Evolutionary conservation across 176 grass and related monocot genomes (phyloP), one percentile per base, ranked within the genome.

Genomic region (Eleusine coracana): DNA sequence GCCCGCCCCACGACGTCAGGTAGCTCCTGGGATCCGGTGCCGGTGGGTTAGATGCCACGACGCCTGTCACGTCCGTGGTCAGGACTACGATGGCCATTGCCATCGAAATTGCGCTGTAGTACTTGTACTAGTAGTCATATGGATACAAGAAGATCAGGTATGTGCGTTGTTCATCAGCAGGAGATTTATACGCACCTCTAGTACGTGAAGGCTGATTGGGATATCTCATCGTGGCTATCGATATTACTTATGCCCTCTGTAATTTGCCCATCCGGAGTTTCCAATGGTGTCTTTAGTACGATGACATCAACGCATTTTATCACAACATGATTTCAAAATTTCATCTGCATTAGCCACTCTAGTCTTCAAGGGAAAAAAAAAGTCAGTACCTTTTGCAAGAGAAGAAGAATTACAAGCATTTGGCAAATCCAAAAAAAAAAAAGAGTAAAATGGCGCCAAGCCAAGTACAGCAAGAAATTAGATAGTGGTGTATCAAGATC

Each of bases 1-100:
- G 83, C 3, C 83, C 75, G 20, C 56, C 67, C 83, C 75, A 85
- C 29, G 55, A 78, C 3, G 83, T 71, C 54, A 85, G 67, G 75
- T 78, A 85, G 66, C 75, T 85, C 75, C 83, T 65, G 0, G 68
- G 76, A 2, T 48, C n/a, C n/a, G n/a, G n/a, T n/a, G n/a, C 76
- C 11, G 76, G 15, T 58, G 28, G 50, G 15, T 40, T 29, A 14
- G 31, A 25, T 15, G 74, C 64, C 4, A 5, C 61, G 20, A 55
- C 61, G 41, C 39, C 73, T 5, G 27, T 4, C 14, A 23, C 10
- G 56, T 55, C 67, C 83, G 66, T 15, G 28, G 66, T 52, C 75
- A 80, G 14, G 59, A 74, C 0, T 55, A 27, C 1, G 34, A 66
- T 6, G 69, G 18, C 46, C 40, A 71, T 3, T 5, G 58, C 36